Evolutionary conservation across 2,329 filamentous ascomycete species (phyloP).

Genomic region (Ustulina deusta): DNA sequence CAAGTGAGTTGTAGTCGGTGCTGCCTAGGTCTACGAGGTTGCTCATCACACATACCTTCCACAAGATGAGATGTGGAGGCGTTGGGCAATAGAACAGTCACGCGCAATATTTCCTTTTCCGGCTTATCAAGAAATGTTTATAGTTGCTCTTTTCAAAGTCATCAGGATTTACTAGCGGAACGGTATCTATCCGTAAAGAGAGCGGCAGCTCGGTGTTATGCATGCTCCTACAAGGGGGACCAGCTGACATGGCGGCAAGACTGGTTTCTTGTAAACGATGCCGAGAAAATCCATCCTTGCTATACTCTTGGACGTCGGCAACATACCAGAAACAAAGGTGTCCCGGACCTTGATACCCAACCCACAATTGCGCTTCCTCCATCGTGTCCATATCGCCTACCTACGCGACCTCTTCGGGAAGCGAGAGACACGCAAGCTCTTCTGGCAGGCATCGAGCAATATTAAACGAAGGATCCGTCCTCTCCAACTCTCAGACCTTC

Average conservation of each 20-base stretch:
- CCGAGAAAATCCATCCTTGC: slow-evolving; percentile 1
- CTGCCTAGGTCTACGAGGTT: background rate
- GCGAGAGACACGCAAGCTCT: background rate
- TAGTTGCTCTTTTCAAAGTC: background rate
- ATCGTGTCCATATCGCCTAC: background rate
- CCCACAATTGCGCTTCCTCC: background rate
- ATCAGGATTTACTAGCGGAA: background rate
- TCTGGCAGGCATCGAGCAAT: background rate
- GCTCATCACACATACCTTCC: background rate
- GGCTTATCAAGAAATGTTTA: background rate
- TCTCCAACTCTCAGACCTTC: slow-evolving; percentile 7
- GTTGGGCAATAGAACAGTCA: background rate
- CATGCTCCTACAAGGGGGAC: background rate
- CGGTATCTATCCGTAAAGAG: background rate
- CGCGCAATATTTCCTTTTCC: background rate
- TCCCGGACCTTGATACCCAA: background rate
- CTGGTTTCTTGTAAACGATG: slow-evolving; percentile 1
- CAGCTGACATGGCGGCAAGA: background rate
- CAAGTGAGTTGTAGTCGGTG: background rate
- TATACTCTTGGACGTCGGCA: background rate
- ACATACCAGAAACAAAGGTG: background rate
- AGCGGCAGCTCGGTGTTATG: background rate
- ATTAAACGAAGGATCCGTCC: background rate
- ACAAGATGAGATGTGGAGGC: background rate
- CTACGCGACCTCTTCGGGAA: background rate